phyloP scores from a whole-genome alignment of 441 rosid species.

The Raphanus hybrid region DNA sequence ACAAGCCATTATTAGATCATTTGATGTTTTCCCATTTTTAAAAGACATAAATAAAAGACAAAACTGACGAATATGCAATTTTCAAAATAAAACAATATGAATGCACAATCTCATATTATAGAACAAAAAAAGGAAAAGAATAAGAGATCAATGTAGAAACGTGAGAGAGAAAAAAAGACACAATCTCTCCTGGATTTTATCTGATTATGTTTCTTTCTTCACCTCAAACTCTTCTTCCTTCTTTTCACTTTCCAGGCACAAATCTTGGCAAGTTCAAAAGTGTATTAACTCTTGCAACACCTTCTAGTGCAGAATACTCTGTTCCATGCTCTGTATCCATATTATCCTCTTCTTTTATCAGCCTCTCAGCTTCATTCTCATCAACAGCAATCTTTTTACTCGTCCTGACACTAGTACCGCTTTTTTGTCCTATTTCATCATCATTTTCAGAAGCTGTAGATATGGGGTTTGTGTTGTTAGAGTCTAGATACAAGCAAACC shows the following conservation, averaged over 20 bases:
- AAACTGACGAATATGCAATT: too few relatives aligned
- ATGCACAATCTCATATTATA: too few relatives aligned
- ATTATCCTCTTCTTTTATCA: constrained; percentile 52
- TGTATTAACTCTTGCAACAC: constrained; percentile 91
- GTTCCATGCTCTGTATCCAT: constrained; percentile 47
- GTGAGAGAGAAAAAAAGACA: too few relatives aligned
- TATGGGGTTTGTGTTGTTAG: constrained; percentile 19
- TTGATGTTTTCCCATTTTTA: too few relatives aligned
- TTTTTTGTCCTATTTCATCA: constrained; percentile 38
- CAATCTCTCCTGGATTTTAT: too few relatives aligned
- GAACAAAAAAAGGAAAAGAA: too few relatives aligned
- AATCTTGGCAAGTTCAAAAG: constrained; percentile 87
- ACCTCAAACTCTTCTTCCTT: background rate
- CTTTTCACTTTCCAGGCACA: constrained; percentile 48
- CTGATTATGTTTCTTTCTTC: too few relatives aligned
- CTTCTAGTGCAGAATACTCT: constrained; percentile 94
- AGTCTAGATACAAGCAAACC: constrained; percentile 49
- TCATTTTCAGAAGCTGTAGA: constrained; percentile 17
- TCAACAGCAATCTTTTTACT: constrained; percentile 49
- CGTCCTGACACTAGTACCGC: constrained; percentile 20
- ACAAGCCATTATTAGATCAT: too few relatives aligned
- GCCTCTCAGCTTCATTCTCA: constrained; percentile 50
- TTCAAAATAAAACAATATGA: too few relatives aligned
- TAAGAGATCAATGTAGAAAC: too few relatives aligned
- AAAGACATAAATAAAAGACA: too few relatives aligned